These are phyloP conservation scores for Fagopyrum homotropicum DNA, from an alignment of 148 eudicot species.

Conservation along the genomic window DNA sequence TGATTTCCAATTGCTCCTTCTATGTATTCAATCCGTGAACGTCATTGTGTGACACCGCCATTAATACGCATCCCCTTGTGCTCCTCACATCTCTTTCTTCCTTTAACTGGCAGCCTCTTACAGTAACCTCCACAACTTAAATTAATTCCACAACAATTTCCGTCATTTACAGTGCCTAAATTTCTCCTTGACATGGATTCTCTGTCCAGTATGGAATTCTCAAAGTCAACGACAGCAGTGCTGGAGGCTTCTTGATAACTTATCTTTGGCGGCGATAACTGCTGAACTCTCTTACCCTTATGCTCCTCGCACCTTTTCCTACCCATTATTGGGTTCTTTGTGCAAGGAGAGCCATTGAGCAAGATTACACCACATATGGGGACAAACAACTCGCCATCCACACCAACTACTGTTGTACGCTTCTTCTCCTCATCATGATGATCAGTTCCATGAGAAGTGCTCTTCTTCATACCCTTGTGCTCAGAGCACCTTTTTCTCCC, in stretches of 20 bases:
- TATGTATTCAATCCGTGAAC: too few relatives aligned
- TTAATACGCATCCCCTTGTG: conserved; percentile 37
- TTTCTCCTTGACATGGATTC: conserved; percentile 6
- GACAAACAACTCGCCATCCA: conserved; percentile 7
- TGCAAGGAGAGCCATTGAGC: conserved; percentile 44
- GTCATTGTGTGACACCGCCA: neutral
- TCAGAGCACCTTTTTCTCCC: conserved; percentile 56
- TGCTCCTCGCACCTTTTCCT: conserved; percentile 73
- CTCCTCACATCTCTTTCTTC: conserved; percentile 29
- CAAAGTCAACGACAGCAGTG: neutral
- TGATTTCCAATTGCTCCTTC: too few relatives aligned
- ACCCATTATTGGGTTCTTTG: conserved; percentile 29
- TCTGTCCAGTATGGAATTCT: neutral
- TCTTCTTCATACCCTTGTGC: conserved; percentile 58
- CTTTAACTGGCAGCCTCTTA: conserved; percentile 23
- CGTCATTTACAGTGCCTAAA: neutral
- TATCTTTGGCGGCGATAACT: neutral
- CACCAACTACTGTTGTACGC: neutral
- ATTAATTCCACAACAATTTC: conserved; percentile 33
- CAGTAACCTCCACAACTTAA: conserved; percentile 33
- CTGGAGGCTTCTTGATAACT: neutral
- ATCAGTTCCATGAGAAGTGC: conserved; percentile 13
- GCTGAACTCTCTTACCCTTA: conserved; percentile 44
- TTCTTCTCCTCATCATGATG: conserved; percentile 15
- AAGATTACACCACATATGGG: conserved; percentile 46